These are phyloP conservation scores for Neurospora sp. DNA, from an alignment of 495 filamentous ascomycete genomes.

Conservation along the genomic window DNA sequence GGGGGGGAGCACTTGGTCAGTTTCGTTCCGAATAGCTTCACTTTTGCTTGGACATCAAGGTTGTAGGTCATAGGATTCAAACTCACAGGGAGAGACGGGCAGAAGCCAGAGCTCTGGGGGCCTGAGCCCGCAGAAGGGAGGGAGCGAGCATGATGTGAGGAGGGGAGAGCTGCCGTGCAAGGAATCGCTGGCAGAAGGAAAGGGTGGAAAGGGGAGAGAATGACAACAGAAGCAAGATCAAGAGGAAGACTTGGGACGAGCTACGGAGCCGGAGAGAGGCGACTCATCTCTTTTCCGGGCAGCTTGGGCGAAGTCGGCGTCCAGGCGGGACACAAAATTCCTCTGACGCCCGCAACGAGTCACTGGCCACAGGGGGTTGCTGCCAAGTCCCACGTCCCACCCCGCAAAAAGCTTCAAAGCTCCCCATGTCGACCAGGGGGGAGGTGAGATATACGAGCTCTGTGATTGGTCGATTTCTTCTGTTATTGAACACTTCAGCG, in stretches of 20 bases:
- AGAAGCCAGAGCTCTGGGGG: slow-evolving; percentile 30
- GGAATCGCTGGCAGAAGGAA: neutral
- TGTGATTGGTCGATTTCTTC: slow-evolving; percentile 15
- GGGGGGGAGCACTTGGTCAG: neutral
- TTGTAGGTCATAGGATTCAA: neutral
- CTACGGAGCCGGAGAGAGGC: neutral
- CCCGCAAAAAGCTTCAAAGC: slow-evolving; percentile 10
- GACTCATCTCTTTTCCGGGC: neutral
- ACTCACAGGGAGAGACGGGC: slow-evolving; percentile 24
- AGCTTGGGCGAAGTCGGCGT: slow-evolving; percentile 23
- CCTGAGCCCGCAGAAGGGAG: slow-evolving; percentile 29
- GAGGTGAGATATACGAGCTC: slow-evolving; percentile 16
- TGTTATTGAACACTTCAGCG: neutral
- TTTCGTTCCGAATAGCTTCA: neutral
- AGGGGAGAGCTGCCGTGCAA: neutral
- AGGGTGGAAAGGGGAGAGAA: slow-evolving; percentile 1
- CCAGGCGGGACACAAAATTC: slow-evolving; percentile 11
- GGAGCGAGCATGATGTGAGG: slow-evolving; percentile 26
- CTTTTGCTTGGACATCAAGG: neutral
- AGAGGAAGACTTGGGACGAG: slow-evolving; percentile 5
- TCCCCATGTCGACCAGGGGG: neutral
- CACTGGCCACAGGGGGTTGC: slow-evolving; percentile 8
- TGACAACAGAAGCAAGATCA: slow-evolving; percentile 3
- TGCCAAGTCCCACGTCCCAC: slow-evolving; percentile 20
- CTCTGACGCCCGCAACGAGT: neutral